phyloP scores from a whole-genome alignment of 768 basidiomycete species.

The Crassisporium funariophilum region DNA sequence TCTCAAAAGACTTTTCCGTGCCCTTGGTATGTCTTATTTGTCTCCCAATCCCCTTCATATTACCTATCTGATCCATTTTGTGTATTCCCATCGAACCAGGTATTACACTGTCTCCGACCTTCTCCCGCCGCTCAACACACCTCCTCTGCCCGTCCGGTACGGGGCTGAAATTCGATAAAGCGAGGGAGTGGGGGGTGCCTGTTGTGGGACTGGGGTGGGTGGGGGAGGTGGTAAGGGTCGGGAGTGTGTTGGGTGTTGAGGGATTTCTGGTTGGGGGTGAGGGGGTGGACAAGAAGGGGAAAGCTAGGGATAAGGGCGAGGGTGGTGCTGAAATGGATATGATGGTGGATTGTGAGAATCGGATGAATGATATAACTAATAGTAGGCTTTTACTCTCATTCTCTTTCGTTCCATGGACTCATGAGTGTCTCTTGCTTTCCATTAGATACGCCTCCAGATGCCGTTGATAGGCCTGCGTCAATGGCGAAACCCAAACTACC shows the following conservation, averaged over 20 bases:
- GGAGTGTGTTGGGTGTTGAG: slow-evolving; percentile 42
- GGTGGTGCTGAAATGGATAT: slow-evolving; percentile 10
- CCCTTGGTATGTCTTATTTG: slow-evolving; percentile 51
- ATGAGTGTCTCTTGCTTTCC: neutral
- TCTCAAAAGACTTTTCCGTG: slow-evolving; percentile 64
- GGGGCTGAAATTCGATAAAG: slow-evolving; percentile 80
- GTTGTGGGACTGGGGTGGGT: slow-evolving; percentile 78
- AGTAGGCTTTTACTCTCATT: slow-evolving; percentile 27
- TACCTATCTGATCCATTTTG: neutral
- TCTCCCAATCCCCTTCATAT: neutral
- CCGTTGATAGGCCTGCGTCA: neutral
- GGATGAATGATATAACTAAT: slow-evolving; percentile 50
- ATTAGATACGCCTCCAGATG: slow-evolving; percentile 9
- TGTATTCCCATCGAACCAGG: slow-evolving; percentile 44
- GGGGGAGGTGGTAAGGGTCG: slow-evolving; percentile 53
- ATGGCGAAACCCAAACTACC: slow-evolving; percentile 12
- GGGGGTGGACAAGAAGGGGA: slow-evolving; percentile 33
- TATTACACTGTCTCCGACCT: slow-evolving; percentile 53
- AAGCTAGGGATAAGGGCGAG: slow-evolving; percentile 23
- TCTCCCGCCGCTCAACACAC: slow-evolving; percentile 74
- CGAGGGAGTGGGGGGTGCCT: slow-evolving; percentile 75
- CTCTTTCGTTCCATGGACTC: neutral
- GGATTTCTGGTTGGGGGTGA: slow-evolving; percentile 39
- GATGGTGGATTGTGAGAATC: slow-evolving; percentile 23
- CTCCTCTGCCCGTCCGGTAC: slow-evolving; percentile 72